These are phyloP conservation scores for Polytrichum commune DNA, from an alignment of 225 moss, liverwort and hornwort species.

Conservation along the genomic window DNA sequence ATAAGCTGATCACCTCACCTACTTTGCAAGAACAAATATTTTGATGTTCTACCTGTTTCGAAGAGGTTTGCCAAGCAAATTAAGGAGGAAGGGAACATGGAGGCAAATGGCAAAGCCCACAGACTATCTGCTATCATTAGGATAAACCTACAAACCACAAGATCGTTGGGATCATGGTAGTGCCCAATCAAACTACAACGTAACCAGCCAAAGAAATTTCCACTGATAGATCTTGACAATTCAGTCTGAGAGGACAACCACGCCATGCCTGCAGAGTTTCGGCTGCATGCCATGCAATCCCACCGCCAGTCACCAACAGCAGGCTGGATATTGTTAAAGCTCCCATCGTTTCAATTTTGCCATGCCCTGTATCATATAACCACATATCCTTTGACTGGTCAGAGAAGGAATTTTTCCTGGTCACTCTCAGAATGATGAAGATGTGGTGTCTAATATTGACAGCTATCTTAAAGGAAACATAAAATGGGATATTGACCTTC, in stretches of 20 bases:
- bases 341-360: constrained; percentile 90
- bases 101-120: not conserved
- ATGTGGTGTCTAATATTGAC: too few species aligned
- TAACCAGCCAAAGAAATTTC: not conserved
- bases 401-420: too few species aligned
- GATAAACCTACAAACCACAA: not conserved
- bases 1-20: not conserved
- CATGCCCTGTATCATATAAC: constrained; percentile 67
- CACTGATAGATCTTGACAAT: too few species aligned
- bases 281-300: constrained; percentile 90
- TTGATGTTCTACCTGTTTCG: too few species aligned
- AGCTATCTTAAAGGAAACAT: too few species aligned
- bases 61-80: too few species aligned
- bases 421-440: too few species aligned
- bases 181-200: not conserved
- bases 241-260: too few species aligned
- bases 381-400: not conserved
- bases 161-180: not conserved
- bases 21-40: too few species aligned
- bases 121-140: not conserved
- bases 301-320: constrained; percentile 83
- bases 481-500: too few species aligned
- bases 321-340: constrained; percentile 78
- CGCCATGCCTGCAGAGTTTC: constrained; percentile 72
- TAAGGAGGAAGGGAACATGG: constrained; percentile 7